Percentiles rank a stretch among this genome's conserved stretches.
Conservation (phyloP, 2,329 filamentous ascomycete genomes). For the Aspergillus unguis region DNA sequence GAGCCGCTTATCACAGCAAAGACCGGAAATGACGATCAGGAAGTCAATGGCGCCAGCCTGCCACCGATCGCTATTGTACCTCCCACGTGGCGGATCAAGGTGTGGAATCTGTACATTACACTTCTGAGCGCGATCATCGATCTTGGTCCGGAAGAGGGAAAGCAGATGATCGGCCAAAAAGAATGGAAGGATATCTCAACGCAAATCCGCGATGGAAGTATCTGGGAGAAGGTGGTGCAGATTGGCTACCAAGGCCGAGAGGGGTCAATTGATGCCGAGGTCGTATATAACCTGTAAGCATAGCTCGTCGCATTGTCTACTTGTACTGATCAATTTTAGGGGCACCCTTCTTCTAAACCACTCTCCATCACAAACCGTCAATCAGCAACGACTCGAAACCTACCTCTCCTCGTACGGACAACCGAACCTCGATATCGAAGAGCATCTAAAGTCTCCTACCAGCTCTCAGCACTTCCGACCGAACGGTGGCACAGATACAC, state of each 20-base stretch:
- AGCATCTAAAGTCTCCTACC: slow-evolving; percentile 53
- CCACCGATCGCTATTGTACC: slow-evolving; percentile 76
- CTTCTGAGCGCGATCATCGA: slow-evolving; percentile 89
- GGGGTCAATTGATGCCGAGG: slow-evolving; percentile 88
- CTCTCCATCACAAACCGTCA: slow-evolving; percentile 74
- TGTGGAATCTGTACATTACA: slow-evolving; percentile 96
- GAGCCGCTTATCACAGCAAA: slow-evolving; percentile 72
- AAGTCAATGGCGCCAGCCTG: slow-evolving; percentile 47
- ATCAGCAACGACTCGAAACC: slow-evolving; percentile 82
- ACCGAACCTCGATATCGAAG: slow-evolving; percentile 68
- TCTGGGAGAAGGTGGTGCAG: slow-evolving; percentile 92
- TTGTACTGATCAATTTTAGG: slow-evolving; percentile 45
- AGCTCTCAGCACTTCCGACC: slow-evolving; percentile 31
- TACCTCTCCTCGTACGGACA: slow-evolving; percentile 76
- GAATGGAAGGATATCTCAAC: slow-evolving; percentile 79
- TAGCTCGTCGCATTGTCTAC: slow-evolving; percentile 8
- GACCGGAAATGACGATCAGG: slow-evolving; percentile 31
- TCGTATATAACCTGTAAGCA: slow-evolving; percentile 61
- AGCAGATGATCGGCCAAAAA: slow-evolving; percentile 77
- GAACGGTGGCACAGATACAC: slow-evolving; percentile 70
- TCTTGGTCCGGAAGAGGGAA: slow-evolving; percentile 84
- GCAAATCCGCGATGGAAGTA: slow-evolving; percentile 80
- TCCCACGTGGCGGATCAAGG: slow-evolving; percentile 80
- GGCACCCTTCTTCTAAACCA: slow-evolving; percentile 90
- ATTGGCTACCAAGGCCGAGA: slow-evolving; percentile 86